Evolutionary conservation across 331 rosid genomes (phyloP), one percentile per base, ranked within the genome.

Genomic region (Arachis monticola): DNA sequence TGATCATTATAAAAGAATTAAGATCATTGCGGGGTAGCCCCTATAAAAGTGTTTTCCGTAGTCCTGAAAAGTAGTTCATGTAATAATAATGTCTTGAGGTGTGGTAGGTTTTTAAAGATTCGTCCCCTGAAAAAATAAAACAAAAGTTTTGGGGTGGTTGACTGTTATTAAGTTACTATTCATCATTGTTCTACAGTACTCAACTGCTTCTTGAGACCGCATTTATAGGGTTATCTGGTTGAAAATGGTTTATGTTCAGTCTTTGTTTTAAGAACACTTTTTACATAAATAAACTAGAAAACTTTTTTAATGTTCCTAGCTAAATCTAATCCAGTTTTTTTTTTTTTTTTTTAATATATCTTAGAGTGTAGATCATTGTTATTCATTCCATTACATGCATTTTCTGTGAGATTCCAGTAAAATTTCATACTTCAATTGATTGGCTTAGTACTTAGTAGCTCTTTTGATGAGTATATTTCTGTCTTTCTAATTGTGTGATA

Each of bases 11-110:
- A 38, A 42, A 46, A 3, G 51, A 79, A 69, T 44, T 60, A 77
- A 76, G 80, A 92, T 86, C 84, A 85, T 70, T 71, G 86, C 55
- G 83, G 88, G 83, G 67, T 70, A 81, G 62, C 77, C 67, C 70
- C n/a, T 52, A 38, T 59, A 47, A 65, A 68, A 76, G 69, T 70
- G 48, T 71, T 74, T 72, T 92, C 91, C 86, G 88, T 85, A 72
- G 90, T 85, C 86, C 87, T 84, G 85, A 81, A 82, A 80, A 79
- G 83, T 60, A 68, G 67, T 59, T 52, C 77, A 57, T 52, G 78
- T 73, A 82, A 78, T 46, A 58, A 50, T 67, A 45, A 60, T 67
- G 80, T 47, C 12, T 50, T 10, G 77, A 6, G 75, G 41, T 41
- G 47, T 31, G 10, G 38, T 48, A 58, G 41, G 46, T 64, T 55